Evolutionary conservation across 1,284 basidiomycete genomes (phyloP).

Genomic region (Marasmius sp.): DNA sequence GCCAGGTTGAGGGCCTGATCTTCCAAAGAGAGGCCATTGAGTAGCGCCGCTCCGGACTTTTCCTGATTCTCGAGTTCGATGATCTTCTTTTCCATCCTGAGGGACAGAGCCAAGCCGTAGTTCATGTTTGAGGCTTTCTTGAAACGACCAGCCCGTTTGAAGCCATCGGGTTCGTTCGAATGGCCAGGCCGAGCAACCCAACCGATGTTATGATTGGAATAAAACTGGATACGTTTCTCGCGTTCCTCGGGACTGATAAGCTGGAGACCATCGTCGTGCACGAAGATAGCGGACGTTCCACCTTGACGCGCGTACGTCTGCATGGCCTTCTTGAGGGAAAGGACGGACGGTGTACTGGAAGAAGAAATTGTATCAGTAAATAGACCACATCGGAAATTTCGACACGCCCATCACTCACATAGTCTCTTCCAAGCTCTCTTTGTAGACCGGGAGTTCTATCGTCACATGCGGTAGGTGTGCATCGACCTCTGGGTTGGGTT

Average conservation of each 20-base stretch:
- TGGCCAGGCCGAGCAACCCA: conserved; percentile 84
- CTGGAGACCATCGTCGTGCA: conserved; percentile 79
- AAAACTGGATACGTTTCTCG: conserved; percentile 68
- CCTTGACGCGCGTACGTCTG: conserved; percentile 84
- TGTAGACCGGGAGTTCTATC: conserved; percentile 80
- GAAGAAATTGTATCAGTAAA: background rate
- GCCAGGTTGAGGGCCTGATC: conserved; percentile 65
- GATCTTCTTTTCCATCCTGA: conserved; percentile 76
- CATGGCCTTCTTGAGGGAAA: conserved; percentile 83
- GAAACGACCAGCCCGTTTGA: conserved; percentile 83
- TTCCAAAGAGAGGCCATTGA: conserved; percentile 41
- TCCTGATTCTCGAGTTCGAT: conserved; percentile 45
- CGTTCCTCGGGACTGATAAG: conserved; percentile 60
- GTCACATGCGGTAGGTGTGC: conserved; percentile 69
- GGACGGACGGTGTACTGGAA: conserved; percentile 70
- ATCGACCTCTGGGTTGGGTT: conserved; percentile 63
- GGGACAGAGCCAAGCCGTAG: conserved; percentile 71
- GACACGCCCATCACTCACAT: conserved; percentile 47
- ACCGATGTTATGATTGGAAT: conserved; percentile 79
- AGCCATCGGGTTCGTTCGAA: conserved; percentile 54
- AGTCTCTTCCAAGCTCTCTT: conserved; percentile 68
- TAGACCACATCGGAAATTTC: background rate
- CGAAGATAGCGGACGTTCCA: conserved; percentile 72
- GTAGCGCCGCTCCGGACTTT: conserved; percentile 27
- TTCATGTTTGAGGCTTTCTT: conserved; percentile 94